phyloP scores from a whole-genome alignment of 140 eudicot genomes.

The Anethum foeniculum region DNA sequence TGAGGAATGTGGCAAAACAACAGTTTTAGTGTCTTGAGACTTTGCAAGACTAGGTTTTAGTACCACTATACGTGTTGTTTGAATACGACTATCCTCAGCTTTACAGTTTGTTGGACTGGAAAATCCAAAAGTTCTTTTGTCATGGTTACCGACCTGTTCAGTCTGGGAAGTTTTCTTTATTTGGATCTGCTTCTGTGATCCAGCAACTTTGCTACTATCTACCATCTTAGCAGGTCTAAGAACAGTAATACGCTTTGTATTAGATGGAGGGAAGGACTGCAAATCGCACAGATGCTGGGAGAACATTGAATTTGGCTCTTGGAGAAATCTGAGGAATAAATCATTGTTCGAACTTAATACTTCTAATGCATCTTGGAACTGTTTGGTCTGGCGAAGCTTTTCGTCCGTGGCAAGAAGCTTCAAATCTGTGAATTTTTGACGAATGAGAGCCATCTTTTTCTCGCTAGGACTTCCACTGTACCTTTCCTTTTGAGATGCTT shows the following conservation, averaged over 20 bases:
- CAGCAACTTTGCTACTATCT: conserved; percentile 32
- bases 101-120: conserved; percentile 40
- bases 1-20: conserved; percentile 44
- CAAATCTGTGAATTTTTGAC: conserved; percentile 81
- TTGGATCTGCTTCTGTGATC: conserved; percentile 28
- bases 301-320: conserved; percentile 74
- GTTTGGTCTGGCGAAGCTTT: conserved; percentile 75
- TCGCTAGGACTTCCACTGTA: conserved; percentile 36
- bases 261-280: conserved; percentile 50
- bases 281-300: conserved; percentile 40
- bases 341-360: conserved; percentile 73
- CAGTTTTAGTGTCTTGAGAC: conserved; percentile 39
- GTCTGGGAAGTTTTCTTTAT: conserved; percentile 23
- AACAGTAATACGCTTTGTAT: conserved; percentile 75
- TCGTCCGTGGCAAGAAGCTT: conserved; percentile 72
- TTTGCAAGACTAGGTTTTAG: conserved; percentile 68
- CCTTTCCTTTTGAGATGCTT: conserved; percentile 48
- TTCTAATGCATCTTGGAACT: conserved; percentile 91
- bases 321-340: conserved; percentile 64
- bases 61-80: conserved; percentile 80
- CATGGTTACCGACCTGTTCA: conserved; percentile 30
- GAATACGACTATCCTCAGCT: conserved; percentile 38
- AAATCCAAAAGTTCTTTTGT: conserved; percentile 27
- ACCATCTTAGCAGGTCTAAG: conserved; percentile 78
- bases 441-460: conserved; percentile 66